phyloP scores from a whole-genome alignment of 1,284 basidiomycete species.

The Pulveroboletus sp. region DNA sequence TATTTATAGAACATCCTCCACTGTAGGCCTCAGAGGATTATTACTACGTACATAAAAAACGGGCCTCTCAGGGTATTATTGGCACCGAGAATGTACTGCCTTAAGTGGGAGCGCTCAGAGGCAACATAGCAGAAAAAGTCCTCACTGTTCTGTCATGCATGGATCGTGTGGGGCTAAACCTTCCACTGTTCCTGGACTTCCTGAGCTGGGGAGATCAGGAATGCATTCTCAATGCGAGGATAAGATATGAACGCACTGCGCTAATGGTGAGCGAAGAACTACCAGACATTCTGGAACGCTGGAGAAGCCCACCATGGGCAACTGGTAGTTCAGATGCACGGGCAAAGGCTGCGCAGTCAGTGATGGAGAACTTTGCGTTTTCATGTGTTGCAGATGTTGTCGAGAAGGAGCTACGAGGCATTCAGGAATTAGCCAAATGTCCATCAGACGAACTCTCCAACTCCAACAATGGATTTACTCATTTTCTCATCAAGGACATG shows the following conservation, averaged over 20 bases:
- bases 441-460: neutral
- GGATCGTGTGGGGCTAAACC: neutral
- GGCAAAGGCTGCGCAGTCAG: neutral
- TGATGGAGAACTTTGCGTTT: neutral
- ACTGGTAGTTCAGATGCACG: neutral
- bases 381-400: neutral
- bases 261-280: constrained; percentile 3
- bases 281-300: neutral
- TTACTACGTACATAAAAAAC: no score
- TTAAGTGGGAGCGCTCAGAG: no score
- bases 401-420: neutral
- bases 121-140: no score
- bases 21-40: no score
- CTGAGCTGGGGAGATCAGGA: constrained; percentile 7
- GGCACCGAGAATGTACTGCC: no score
- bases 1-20: no score
- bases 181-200: constrained; percentile 3
- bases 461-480: neutral
- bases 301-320: no score
- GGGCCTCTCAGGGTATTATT: no score
- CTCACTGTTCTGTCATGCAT: no score
- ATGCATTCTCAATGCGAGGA: constrained; percentile 1
- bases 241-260: neutral
- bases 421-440: neutral
- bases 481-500: neutral